Base-by-base conservation (phyloP, 2,329 filamentous ascomycete genomes). In the Penicillium sp. region DNA sequence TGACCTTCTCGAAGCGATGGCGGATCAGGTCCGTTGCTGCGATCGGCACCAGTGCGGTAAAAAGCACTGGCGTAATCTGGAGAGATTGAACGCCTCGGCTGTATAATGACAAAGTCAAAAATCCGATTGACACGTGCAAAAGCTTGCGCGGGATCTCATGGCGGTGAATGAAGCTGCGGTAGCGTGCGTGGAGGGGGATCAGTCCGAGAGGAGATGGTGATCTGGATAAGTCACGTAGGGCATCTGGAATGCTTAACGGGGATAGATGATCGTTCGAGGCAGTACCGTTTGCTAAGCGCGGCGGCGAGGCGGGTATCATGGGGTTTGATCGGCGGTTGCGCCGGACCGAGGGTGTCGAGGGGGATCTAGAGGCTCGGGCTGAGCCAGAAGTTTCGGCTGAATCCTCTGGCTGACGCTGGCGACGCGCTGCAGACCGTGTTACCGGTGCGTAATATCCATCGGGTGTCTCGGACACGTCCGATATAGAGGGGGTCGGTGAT, bases 81-180 rank as follows among this genome's bases (percentile, higher is more conserved):
- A 78, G 79, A 0, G 90, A 85, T 72, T 96, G 91, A 5, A 88
- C 84, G 54, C 91, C 93, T 26, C 83, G 85, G 47, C 85, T 81
- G 74, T 97, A 99, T 36, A 97, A 83, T 78, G 88, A 89, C 43
- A 96, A 83, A 19, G 93, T 91, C 58, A 97, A 82, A 77, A 97
- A 97, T 52, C 94, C 94, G 70, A 99, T 99, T 45, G 92, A 97
- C 55, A 97, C 90, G 73, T 99, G 94, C 36, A 99, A 82, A 38
- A 87, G 79, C 75, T 99, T 99, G 66, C 94, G 88, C 10, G 94
- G 94, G 50, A 99, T 92, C 77, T 99, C 94, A 75, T 99, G 93
- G 67, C 91, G 91, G 81, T 99, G 94, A 60, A 96, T 90, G 69
- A 99, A 91, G 28, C 84, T 88, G 65, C 91, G 85, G 84, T 94